Conservation (phyloP, 129 eudicot genomes). For the Helianthus tuberosus region DNA sequence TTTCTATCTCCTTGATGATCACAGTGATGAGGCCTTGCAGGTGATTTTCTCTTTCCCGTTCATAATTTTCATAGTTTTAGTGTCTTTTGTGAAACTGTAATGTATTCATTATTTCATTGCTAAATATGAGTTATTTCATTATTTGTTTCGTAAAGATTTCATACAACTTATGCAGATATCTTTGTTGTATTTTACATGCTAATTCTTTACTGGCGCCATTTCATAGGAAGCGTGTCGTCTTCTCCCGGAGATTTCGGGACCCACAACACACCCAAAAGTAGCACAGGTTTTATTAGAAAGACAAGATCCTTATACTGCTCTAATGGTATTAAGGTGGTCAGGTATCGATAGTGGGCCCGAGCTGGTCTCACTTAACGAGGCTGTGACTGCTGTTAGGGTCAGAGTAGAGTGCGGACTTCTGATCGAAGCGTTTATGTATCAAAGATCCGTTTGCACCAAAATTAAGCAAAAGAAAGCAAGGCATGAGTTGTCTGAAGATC, state of each 20-base stretch:
- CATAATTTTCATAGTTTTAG: neutral
- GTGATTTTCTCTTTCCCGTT: slow-evolving; percentile 29
- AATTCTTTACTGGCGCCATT: slow-evolving; percentile 4
- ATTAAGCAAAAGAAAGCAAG: slow-evolving; percentile 52
- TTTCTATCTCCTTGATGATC: slow-evolving; percentile 88
- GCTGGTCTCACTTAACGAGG: slow-evolving; percentile 68
- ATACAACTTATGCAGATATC: neutral
- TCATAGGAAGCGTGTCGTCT: slow-evolving; percentile 82
- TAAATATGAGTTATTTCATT: neutral
- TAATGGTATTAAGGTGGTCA: slow-evolving; percentile 88
- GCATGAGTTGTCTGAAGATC: slow-evolving; percentile 36
- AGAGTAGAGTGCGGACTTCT: slow-evolving; percentile 91
- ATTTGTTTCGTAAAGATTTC: too few species aligned
- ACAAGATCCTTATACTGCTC: slow-evolving; percentile 80
- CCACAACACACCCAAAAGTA: slow-evolving; percentile 88
- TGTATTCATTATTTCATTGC: neutral
- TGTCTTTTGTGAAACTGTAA: neutral
- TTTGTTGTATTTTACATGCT: neutral
- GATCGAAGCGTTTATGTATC: slow-evolving; percentile 95
- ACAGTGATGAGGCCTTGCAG: slow-evolving; percentile 81
- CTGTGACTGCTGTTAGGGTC: slow-evolving; percentile 88
- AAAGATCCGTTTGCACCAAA: slow-evolving; percentile 66
- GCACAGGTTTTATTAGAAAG: slow-evolving; percentile 82
- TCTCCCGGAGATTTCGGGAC: slow-evolving; percentile 87
- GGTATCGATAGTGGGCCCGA: slow-evolving; percentile 71